Conservation (phyloP, 768 basidiomycete species). For the Mycena sanguinolenta region DNA sequence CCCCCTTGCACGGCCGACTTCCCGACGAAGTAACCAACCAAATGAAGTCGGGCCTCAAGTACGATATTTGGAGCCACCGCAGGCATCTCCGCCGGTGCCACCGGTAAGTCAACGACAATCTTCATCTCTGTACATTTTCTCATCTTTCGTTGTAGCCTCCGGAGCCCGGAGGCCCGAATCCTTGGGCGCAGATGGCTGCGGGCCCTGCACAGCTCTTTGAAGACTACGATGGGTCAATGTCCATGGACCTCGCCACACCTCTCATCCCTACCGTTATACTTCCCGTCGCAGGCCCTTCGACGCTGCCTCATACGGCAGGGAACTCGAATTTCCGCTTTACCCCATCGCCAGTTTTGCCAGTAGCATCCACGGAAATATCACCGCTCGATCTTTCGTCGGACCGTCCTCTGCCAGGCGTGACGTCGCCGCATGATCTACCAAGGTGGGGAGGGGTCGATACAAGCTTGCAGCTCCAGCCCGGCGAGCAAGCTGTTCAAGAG, state of each 20-base stretch:
- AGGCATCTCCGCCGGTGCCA: not conserved
- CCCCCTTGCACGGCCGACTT: not conserved
- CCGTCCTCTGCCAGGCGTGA: not conserved
- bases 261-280: constrained; percentile 51
- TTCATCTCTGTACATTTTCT: not conserved
- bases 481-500: constrained; percentile 14
- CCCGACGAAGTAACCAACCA: not conserved
- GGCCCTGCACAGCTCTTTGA: constrained; percentile 42
- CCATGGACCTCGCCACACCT: constrained; percentile 69
- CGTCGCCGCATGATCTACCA: not conserved
- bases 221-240: constrained; percentile 53
- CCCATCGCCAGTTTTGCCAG: constrained; percentile 36
- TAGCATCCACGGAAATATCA: constrained; percentile 28
- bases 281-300: constrained; percentile 25
- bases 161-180: not conserved
- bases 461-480: not conserved
- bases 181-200: not conserved
- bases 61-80: not conserved
- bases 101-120: not conserved
- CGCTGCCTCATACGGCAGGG: not conserved
- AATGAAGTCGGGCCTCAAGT: not conserved
- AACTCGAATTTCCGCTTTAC: not conserved
- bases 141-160: not conserved
- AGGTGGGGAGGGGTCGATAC: not conserved
- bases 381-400: constrained; percentile 13